Conservation (phyloP, 352 stramenopile species). For the Globisporangium splendens region DNA sequence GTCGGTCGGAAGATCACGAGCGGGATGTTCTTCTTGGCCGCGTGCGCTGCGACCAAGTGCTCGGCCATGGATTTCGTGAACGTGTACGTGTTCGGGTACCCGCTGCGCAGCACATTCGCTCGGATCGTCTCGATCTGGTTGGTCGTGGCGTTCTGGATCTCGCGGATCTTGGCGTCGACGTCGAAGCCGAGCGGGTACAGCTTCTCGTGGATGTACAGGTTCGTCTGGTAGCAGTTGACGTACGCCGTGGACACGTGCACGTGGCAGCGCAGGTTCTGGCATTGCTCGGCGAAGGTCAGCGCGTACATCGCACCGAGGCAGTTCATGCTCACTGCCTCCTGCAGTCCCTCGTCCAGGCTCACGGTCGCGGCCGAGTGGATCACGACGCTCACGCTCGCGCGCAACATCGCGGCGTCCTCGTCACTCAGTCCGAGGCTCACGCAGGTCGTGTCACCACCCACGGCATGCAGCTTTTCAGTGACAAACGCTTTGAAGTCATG, state of each 20-base stretch:
- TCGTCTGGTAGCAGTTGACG: conserved; percentile 78
- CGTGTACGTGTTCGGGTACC: conserved; percentile 87
- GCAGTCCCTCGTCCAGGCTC: conserved; percentile 73
- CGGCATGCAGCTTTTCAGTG: conserved; percentile 47
- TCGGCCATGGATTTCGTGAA: conserved; percentile 89
- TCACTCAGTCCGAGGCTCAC: conserved; percentile 51
- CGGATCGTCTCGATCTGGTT: conserved; percentile 58
- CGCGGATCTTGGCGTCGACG: conserved; percentile 51
- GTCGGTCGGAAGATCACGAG: conserved; percentile 80
- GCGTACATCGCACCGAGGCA: conserved; percentile 64
- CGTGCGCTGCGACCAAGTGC: conserved; percentile 54
- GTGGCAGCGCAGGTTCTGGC: conserved; percentile 45
- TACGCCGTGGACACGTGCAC: conserved; percentile 85
- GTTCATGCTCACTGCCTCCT: conserved; percentile 86
- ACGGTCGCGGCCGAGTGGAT: conserved; percentile 87
- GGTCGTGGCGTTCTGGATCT: conserved; percentile 44
- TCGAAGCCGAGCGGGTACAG: conserved; percentile 87
- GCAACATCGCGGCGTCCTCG: conserved; percentile 40
- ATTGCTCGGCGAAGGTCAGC: conserved; percentile 57
- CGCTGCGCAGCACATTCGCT: conserved; percentile 78
- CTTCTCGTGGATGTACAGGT: conserved; percentile 51
- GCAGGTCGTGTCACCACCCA: conserved; percentile 69
- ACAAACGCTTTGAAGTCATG: conserved; percentile 50
- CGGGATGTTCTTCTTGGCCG: conserved; percentile 29
- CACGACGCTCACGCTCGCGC: conserved; percentile 48